Base-by-base conservation (phyloP, 352 stramenopile species). In the Phytophthora podocarpi region DNA sequence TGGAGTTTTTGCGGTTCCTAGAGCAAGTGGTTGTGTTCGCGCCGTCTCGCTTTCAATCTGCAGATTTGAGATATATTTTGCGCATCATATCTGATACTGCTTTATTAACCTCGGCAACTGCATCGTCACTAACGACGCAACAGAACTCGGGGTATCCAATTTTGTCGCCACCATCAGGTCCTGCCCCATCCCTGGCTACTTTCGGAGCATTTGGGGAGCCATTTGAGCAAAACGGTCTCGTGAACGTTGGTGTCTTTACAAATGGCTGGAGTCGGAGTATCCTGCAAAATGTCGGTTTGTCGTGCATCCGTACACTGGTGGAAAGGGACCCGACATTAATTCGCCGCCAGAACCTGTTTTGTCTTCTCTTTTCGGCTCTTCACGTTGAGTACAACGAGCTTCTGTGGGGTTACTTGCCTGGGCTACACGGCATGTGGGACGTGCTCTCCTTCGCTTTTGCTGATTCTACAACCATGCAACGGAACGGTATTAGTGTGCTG, bases 11-110 rank as follows among this genome's bases (percentile, higher is more conserved):
- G 30, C 84, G 80, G 41, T 94, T 93, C 24, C 56, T 95, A 28
- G 82, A 95, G 60, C 87, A 96, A 76, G 67, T 96, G 4, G 81
- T 93, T 1, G 81, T 95, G 30, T 92, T 95, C 47, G 82, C 82
- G 20, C 87, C 87, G 0, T 68, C 68, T 9, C 70, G 78, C 15
- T 90, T 94, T 39, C 78, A 80, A 31, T 56, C 48, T 21, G 60
- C 42, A 24, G 77, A 93, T 58, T 68, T 93, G 34, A 55, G 55
- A 41, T 87, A 89, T 45, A 82, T 90, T 36, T 70, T 93, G 5
- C 65, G 66, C 18, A 74, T 89, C 36, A 46, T 90, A 15, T 89
- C 82, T 1, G 82, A 87, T 49, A 70, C 63, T 16, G 69, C 69
- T 31, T 12, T 77, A 21, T 20, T 77, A 20, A 74, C 58, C 24